Base-by-base conservation (phyloP, 2,329 filamentous ascomycete genomes). In the Fusarium goolgardi region DNA sequence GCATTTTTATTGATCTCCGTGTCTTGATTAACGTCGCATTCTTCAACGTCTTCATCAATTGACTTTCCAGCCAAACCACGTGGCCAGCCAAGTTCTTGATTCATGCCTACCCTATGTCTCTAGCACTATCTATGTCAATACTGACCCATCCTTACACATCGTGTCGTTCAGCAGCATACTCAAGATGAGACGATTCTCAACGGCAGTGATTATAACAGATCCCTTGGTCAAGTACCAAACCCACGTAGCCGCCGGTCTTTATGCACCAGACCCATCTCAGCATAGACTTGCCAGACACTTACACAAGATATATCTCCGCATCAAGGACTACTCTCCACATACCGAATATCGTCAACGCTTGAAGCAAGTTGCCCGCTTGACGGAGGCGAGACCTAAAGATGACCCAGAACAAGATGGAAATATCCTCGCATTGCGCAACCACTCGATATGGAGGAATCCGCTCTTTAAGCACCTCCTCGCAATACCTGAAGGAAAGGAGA, bases 261-360 rank as follows among this genome's bases (percentile, higher is more conserved):
- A 90, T 75, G 81, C 84, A 46, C 89, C 91, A 11, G 92, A 95
- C 77, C 86, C 87, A 7, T 85, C 90, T 23, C 91, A 93, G 75
- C 89, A 93, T 76, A 86, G 90, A 21, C 82, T 93, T 9, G 92
- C 92, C 8, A 83, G 92, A 40, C 91, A 95, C 77, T 83, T 95
- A 3, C 91, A 92, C 70, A 91, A 92, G 75, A 83, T 95, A 13
- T 95, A 96, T 71, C 81, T 87, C 37, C 85, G 89, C 4, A 81
- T 95, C 40, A 94, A 92, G 75, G 91, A 95, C 76, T 95, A 96
- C 78, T 86, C 90, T 35, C 92, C 92, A 0, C 85, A 88, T 46
- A 71, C 85, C 15, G 90, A 93, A 73, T 94, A 94, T 75, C 85
- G 84, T 31, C 82, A 88, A 64, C 85, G 88, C 29, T 82, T 96